Evolutionary conservation across 1,284 basidiomycete species (phyloP), one percentile per base, ranked within the genome.

Genomic region (Marasmius oreades): DNA sequence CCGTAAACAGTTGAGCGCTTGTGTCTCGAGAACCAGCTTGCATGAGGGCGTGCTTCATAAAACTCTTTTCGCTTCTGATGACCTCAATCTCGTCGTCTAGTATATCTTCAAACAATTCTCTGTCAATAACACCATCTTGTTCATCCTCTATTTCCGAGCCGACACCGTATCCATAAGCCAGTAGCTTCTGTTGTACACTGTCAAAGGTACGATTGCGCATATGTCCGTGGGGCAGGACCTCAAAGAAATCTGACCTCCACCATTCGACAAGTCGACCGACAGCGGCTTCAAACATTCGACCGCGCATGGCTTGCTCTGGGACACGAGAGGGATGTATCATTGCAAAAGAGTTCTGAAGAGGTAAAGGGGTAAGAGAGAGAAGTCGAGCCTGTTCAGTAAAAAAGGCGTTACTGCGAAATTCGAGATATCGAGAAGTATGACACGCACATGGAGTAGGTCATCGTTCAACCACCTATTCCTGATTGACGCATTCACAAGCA

Each of bases 381-480:
- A 97, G 77, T 18, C 94, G 85, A 20, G 92, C 94, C 86, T 96
- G 65, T 5, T 72, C 63, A 34, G 43, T 22, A 22, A 52, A 52
- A 34, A 53, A 59, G 37, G 23, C 11, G 28, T 34, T 5, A 34
- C 20, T 3, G 10, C 28, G 48, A 22, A 11, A 18, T 5, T 37
- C 3, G 14, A 53, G 18, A n/a, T 18, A 56, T 31, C 11, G 55
- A 14, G 54, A 22, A 10, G 34, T 57, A 18, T 59, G 12, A 69
- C 74, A 51, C 64, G n/a, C n/a, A 93, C 94, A 65, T 96, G 92
- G 11, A 99, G 77, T 2, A 93, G 73, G 1, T 75, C 73, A 66
- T 98, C 91, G 59, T 93, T 95, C 18, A 94, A 70, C 90, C 92
- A 95, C 54, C 76, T 77, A 69, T 99, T 98, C 46, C 96, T 82